Base-by-base conservation (phyloP, 495 filamentous ascomycete genomes). In the Tuber umbilicatum region DNA sequence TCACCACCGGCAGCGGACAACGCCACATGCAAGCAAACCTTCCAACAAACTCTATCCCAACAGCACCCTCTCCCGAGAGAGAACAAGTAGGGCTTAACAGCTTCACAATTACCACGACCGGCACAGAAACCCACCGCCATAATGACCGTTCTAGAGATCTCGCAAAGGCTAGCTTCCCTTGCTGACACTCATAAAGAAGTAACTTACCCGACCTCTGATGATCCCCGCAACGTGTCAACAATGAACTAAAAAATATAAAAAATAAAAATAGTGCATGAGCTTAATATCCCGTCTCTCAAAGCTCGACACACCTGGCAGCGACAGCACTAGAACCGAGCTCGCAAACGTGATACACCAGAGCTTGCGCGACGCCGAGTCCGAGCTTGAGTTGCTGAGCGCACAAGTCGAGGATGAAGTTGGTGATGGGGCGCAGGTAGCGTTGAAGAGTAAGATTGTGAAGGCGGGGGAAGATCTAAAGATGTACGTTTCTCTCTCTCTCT, bases 311-410 rank as follows among this genome's bases (percentile, higher is more conserved):
- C 6, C 73, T 2, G 70, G 69, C 9, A 74, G 70, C 31, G 79
- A 81, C 4, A 69, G 76, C n/a, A 70, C 76, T 19, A 73, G 91
- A 43, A 74, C 90, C n/a, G 95, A 97, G 81, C 88, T 99, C 14
- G 88, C 89, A 70, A 84, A 88, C 37, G 93, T 95, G 82, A 97
- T 97, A 73, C 93, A 93, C 79, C 88, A 92, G 77, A 86, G 87
- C 71, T 84, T 99, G 69, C 92, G 93, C 80, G 92, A 95, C 73
- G 89, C 92, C 69, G 93, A 97, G 82, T 90, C 94, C 45, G 92
- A 97, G 73, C 87, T 97, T 69, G 94, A 97, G 82, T 83, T 95
- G 19, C 78, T 98, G 72, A 86, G 87, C 38, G 91, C 93, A 76
- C 93, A 97, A 72, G 89, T 94, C 67, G 88, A 90, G 19, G 80